Base-by-base conservation (phyloP, 129 eudicot genomes). In the Silybum marianum region DNA sequence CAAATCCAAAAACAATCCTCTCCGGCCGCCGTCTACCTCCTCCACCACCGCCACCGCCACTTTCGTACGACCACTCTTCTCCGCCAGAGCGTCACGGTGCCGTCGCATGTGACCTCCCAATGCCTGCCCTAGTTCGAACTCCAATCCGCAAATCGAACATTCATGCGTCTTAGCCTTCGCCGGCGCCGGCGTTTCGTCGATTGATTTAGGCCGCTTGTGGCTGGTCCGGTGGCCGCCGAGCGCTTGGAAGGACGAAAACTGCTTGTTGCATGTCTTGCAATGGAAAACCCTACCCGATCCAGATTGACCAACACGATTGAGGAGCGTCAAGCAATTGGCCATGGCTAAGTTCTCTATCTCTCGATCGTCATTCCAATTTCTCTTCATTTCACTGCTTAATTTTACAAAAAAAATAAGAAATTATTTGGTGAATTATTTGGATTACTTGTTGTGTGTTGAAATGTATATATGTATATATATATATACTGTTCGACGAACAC, bases 221-320 rank as follows among this genome's bases (percentile, higher is more conserved):
- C 95, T 88, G 44, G 95, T 87, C 1, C 95, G 83, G 82, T 91
- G 95, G 60, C 95, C 95, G 2, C 95, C 95, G 21, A 91, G 83
- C 9, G 95, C 95, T 78, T 91, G 95, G 21, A 87, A 89, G 12
- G 92, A 83, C 8, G 75, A 81, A 69, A 84, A 88, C 75, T 71
- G 51, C 40, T 86, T 78, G 81, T 78, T 78, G 79, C 90, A 86
- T 16, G 90, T 88, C 83, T 84, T 88, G 76, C 95, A 88, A 40
- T 81, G 70, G 78, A 78, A 88, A 23, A 78, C 72, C 79, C 70
- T 16, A 62, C 82, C 82, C 7, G 78, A 40, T 14, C 62, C 69
- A 0, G 82, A 28, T 62, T 12, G 44, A 30, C 80, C 85, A 3
- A 76, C 81, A 2, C 78, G 82, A 25, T 88, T 71, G 7, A 88